phyloP scores from a whole-genome alignment of 495 filamentous ascomycete species.

The Ascobolus immersus region DNA sequence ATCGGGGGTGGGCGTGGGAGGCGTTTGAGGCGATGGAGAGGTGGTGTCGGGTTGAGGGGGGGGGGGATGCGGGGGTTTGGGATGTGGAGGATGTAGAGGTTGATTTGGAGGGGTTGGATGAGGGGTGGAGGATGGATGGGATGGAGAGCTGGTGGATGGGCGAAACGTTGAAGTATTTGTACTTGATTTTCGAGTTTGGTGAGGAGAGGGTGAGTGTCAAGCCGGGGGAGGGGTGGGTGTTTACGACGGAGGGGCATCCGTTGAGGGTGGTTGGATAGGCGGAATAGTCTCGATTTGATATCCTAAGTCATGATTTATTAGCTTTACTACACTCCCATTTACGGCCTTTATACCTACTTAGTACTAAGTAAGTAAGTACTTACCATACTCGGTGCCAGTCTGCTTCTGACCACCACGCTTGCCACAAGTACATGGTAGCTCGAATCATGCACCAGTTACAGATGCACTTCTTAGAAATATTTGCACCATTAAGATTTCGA shows the following conservation, averaged over 20 bases:
- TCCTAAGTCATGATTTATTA: too few species aligned
- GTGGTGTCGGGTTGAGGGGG: slow-evolving; percentile 28
- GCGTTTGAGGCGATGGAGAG: slow-evolving; percentile 45
- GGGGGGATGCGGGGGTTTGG: slow-evolving; percentile 43
- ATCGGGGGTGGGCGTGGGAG: slow-evolving; percentile 66
- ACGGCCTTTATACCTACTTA: too few species aligned
- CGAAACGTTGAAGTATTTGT: slow-evolving; percentile 68
- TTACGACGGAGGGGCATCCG: slow-evolving; percentile 67
- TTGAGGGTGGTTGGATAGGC: too few species aligned
- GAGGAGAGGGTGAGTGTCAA: slow-evolving; percentile 36
- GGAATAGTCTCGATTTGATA: too few species aligned
- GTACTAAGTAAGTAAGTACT: too few species aligned
- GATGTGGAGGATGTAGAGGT: slow-evolving; percentile 36
- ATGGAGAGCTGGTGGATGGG: slow-evolving; percentile 83
- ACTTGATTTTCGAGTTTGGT: slow-evolving; percentile 35
- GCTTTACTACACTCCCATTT: too few species aligned
- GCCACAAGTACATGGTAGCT: too few species aligned
- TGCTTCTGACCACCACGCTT: too few species aligned
- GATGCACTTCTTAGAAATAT: too few species aligned
- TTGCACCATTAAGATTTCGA: too few species aligned
- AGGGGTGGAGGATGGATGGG: slow-evolving; percentile 35
- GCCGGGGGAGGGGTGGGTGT: slow-evolving; percentile 40
- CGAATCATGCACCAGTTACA: too few species aligned
- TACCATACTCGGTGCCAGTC: too few species aligned
- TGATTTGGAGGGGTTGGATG: slow-evolving; percentile 31